Evolutionary conservation across 2,329 filamentous ascomycete species (phyloP).

Genomic region (Xylariaceae sp.): DNA sequence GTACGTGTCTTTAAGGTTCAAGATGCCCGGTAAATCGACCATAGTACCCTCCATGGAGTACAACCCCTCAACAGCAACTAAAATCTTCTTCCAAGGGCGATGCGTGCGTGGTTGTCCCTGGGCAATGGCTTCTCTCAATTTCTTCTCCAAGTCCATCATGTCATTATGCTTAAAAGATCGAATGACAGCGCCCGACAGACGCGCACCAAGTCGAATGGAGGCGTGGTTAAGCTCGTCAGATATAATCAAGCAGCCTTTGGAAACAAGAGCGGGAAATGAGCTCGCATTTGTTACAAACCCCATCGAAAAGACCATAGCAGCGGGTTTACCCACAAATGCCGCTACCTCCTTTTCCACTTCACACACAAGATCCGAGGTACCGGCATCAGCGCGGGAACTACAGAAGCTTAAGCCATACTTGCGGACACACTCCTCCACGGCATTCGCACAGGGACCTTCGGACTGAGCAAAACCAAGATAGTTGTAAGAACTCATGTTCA

Average conservation of each 20-base stretch:
- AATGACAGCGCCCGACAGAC: constrained; percentile 93
- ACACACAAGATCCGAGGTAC: constrained; percentile 83
- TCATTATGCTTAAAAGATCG: constrained; percentile 98
- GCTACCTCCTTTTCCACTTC: constrained; percentile 93
- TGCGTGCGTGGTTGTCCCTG: constrained; percentile 98
- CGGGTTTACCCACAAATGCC: constrained; percentile 89
- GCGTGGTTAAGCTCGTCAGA: constrained; percentile 98
- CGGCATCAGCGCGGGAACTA: constrained; percentile 82
- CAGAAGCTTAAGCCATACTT: constrained; percentile 84
- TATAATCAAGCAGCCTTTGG: constrained; percentile 91
- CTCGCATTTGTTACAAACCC: constrained; percentile 96
- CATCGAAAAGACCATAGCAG: constrained; percentile 98
- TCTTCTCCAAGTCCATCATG: constrained; percentile 83
- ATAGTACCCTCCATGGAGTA: constrained; percentile 99
- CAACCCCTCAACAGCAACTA: constrained; percentile 93
- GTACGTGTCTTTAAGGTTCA: constrained; percentile 90
- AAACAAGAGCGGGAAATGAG: constrained; percentile 88
- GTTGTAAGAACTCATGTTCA: constrained; percentile 99
- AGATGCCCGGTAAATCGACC: constrained; percentile 91
- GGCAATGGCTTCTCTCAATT: constrained; percentile 89
- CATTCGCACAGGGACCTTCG: constrained; percentile 93
- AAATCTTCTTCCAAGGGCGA: constrained; percentile 98
- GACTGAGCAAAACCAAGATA: constrained; percentile 98
- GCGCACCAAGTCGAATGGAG: constrained; percentile 93
- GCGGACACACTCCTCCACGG: constrained; percentile 82